Base-by-base conservation (phyloP, 768 basidiomycete species). In the Inosperma sp. region DNA sequence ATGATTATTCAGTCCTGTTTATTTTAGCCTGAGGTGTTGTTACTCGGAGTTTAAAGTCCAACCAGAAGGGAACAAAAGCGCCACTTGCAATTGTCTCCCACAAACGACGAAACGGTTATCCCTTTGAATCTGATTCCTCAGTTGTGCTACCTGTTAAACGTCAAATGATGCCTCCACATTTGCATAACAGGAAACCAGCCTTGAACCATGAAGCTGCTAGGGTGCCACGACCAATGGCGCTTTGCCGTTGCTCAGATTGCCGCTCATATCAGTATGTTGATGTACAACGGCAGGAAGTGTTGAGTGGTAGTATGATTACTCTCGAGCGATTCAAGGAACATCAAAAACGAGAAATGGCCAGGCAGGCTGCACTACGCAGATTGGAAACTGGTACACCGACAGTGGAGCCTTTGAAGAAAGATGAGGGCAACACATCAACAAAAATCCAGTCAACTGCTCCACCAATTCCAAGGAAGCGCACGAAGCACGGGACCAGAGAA, bases 221-320 rank as follows among this genome's bases (percentile, higher is more conserved):
- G 1, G 27, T 3, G 1, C 42, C 21, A 7, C 17, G 26, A 13
- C 19, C 29, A 7, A 45, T 45, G 29, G 43, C 43, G 16, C 33
- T 45, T 45, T 45, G 43, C 16, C 29, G 29, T 30, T 45, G 43
- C 43, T 45, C 29, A 4, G 19, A 45, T 4, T 45, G 43, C 16
- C 1, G 10, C 19, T 0, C 33, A 2, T 8, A 45, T 45, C 12
- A 31, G 13, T 31, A 45, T 3, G 12, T 45, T 2, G 43, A 30
- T 5, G 5, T 5, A 4, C 43, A 30, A 21, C 19, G 19, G 6
- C 43, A 21, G 4, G 43, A 45, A 45, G 29, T 31, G 7, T 21
- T 3, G 17, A 5, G 3, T 3, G 29, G 43, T 3, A 7, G 43
- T 45, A 45, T 21, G 43, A 21, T 45, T 31, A 21, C 43, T 30